Conservation (phyloP, 305 asterid genomes). For the Fraxinus sp. region DNA sequence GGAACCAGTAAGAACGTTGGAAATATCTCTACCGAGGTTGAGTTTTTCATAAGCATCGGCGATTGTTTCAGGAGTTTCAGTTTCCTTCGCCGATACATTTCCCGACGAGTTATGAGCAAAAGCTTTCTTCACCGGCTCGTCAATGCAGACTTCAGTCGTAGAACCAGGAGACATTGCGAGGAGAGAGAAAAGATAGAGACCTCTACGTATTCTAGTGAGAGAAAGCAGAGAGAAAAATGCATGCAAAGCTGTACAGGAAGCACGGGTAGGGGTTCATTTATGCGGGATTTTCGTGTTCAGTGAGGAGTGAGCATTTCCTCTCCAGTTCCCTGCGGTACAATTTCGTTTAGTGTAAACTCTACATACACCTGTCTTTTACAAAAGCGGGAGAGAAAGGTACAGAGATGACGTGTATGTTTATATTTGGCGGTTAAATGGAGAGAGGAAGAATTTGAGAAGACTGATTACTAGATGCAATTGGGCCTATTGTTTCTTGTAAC, state of each 20-base stretch:
- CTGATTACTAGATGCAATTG: not conserved
- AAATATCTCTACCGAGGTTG: not conserved
- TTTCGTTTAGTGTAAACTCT: not conserved
- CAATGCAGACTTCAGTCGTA: slow-evolving; percentile 11
- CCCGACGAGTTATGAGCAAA: slow-evolving; percentile 7
- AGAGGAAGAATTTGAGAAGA: slow-evolving; percentile 27
- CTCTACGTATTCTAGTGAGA: slow-evolving; percentile 21
- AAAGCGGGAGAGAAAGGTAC: slow-evolving; percentile 20
- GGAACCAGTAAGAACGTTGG: slow-evolving; percentile 1
- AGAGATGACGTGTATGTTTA: slow-evolving; percentile 23
- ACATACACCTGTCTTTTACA: not conserved
- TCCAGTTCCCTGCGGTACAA: slow-evolving; percentile 25
- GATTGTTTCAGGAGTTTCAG: slow-evolving; percentile 16
- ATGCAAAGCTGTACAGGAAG: slow-evolving; percentile 16
- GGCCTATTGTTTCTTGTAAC: slow-evolving; percentile 3
- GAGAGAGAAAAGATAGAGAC: not conserved
- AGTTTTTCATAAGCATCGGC: slow-evolving; percentile 33
- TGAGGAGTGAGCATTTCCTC: slow-evolving; percentile 17
- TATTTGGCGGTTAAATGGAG: slow-evolving; percentile 29
- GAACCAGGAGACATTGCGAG: slow-evolving; percentile 28
- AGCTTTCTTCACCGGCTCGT: slow-evolving; percentile 2
- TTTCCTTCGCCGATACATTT: slow-evolving; percentile 3
- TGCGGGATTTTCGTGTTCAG: slow-evolving; percentile 12
- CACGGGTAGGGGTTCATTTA: not conserved
- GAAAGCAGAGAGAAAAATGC: not conserved